Evolutionary conservation across 257 asterid genomes (phyloP), one percentile per base, ranked within the genome.

Genomic region (Scutellaria minor): DNA sequence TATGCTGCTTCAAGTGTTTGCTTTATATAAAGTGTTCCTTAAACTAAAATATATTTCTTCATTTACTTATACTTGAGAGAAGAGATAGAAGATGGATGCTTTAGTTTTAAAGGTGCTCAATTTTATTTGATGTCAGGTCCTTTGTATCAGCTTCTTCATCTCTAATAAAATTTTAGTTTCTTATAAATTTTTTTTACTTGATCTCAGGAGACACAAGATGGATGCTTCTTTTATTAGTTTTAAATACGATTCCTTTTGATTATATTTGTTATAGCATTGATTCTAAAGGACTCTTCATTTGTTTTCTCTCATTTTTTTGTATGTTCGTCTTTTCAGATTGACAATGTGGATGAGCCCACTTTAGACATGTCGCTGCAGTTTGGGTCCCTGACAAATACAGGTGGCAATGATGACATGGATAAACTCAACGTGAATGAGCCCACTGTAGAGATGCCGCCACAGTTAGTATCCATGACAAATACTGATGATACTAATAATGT

Each of bases 271-370:
- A 13, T 22, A 42, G 48, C 41, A 73, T 59, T 15, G 18, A 35
- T 62, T 56, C 40, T 70, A 35, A 7, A 9, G 50, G 56, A 15
- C 44, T 13, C 9, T 2, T 24, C 5, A 0, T 48, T 44, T 42
- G 53, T 42, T 13, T 46, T 0, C 10, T 64, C 1, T 15, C 24
- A 48, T 42, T 10, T 57, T 18, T 35, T 64, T 61, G 53, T 64
- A 14, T 56, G 56, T 41, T 60, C 18, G 15, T 79, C 52, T 37
- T 18, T 18, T 73, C 75, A 81, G 85, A 59, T 56, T 66, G 81
- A 61, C 70, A 64, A 44, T 10, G 74, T 65, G 63, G 86, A 75
- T 20, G 73, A 78, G 51, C 47, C 76, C 27, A 46, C 10, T 11
- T 15, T 46, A 3, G 12, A 31, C 37, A 31, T 31, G 37, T 31